Conservation (phyloP, 2,329 filamentous ascomycete species). For the Beauveria sp. region DNA sequence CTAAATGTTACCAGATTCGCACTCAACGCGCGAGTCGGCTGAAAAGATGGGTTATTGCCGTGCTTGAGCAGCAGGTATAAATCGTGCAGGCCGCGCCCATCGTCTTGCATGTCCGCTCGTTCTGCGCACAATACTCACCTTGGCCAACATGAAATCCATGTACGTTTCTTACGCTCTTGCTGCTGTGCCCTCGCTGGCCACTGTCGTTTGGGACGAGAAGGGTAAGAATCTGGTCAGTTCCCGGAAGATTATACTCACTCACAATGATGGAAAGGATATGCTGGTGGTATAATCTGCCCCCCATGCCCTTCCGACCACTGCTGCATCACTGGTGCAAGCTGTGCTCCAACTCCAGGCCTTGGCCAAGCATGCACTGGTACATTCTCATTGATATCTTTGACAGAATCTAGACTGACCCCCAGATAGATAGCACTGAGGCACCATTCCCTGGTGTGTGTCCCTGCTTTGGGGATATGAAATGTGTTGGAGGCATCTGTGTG, state of each 20-base stretch:
- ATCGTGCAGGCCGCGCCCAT: neutral
- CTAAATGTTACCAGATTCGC: neutral
- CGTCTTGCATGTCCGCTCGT: too few species aligned
- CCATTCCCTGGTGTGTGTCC: conserved; percentile 3
- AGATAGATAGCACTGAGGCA: neutral
- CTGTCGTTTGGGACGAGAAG: neutral
- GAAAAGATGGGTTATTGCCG: neutral
- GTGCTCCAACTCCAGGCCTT: neutral
- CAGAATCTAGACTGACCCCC: neutral
- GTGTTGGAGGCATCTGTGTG: neutral
- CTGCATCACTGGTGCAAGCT: neutral
- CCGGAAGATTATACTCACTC: neutral
- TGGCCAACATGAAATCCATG: neutral
- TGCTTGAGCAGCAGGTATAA: neutral
- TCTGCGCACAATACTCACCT: neutral
- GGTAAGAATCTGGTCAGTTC: neutral
- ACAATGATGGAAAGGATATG: neutral
- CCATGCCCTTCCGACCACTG: neutral
- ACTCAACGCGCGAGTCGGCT: neutral
- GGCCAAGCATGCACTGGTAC: neutral
- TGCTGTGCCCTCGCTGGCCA: neutral
- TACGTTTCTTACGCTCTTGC: neutral
- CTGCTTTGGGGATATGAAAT: neutral
- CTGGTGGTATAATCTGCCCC: neutral
- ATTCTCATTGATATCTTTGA: neutral